Conservation (phyloP, 129 eudicot genomes). For the Centrapalus pauciflorus region DNA sequence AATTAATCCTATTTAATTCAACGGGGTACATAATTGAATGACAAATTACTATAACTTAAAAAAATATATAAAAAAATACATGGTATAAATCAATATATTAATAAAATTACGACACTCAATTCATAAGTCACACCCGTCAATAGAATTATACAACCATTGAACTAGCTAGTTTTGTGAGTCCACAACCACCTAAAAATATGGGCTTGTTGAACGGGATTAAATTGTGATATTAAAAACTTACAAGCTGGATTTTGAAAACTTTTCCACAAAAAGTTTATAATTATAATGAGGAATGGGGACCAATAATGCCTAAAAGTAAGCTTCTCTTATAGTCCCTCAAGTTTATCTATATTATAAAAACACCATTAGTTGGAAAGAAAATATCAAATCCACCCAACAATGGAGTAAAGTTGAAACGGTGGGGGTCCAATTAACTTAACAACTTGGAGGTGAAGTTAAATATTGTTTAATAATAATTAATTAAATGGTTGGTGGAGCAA, state of each 20-base stretch:
- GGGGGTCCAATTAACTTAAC: constrained; percentile 23
- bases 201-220: neutral
- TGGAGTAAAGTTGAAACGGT: constrained; percentile 15
- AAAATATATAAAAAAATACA: no score
- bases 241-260: neutral
- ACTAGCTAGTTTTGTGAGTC: no score
- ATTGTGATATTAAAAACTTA: neutral
- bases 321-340: constrained; percentile 4
- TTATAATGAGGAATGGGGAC: neutral
- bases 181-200: neutral
- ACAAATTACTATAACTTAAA: no score
- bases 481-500: constrained; percentile 25
- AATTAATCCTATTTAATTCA: no score
- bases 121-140: no score
- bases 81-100: no score
- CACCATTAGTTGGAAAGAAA: neutral
- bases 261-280: neutral
- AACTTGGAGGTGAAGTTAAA: constrained; percentile 25
- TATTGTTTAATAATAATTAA: neutral
- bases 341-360: neutral
- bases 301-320: neutral
- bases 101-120: no score
- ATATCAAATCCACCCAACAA: neutral
- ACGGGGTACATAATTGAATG: no score
- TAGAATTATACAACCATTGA: no score